Evolutionary conservation across 1,284 basidiomycete genomes (phyloP).

Genomic region (Microbotryum saponariae): DNA sequence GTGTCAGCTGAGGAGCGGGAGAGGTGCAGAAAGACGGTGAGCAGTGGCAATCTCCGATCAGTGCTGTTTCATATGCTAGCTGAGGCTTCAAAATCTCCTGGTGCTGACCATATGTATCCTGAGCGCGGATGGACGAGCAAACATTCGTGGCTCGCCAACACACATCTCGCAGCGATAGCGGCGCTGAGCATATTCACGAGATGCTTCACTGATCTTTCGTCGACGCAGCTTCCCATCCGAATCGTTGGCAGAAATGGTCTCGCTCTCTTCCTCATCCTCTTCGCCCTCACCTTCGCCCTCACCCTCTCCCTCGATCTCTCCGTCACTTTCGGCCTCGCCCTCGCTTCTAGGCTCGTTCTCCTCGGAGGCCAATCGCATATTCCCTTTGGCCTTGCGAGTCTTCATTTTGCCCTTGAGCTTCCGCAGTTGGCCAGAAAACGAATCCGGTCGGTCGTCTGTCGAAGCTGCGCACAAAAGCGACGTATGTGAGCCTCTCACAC

Average conservation of each 20-base stretch:
- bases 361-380: too few species aligned
- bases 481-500: too few species aligned
- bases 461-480: too few species aligned
- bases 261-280: background rate
- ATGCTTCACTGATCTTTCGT: constrained; percentile 2
- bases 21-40: background rate
- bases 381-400: too few species aligned
- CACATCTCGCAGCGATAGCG: constrained; percentile 16
- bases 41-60: background rate
- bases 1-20: constrained; percentile 7
- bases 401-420: too few species aligned
- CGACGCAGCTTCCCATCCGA: background rate
- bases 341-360: background rate
- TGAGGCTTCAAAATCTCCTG: too few species aligned
- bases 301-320: background rate
- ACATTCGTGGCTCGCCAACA: constrained; percentile 1
- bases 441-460: too few species aligned
- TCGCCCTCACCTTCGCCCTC: background rate
- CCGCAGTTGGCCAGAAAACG: too few species aligned
- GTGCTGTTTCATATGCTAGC: background rate
- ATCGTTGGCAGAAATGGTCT: background rate
- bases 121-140: constrained; percentile 16
- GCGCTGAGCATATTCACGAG: constrained; percentile 5
- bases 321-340: background rate
- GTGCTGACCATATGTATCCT: constrained; percentile 12